Evolutionary conservation across 1,284 basidiomycete species (phyloP), one percentile per base, ranked within the genome.

Genomic region (Microbotryum saponariae): DNA sequence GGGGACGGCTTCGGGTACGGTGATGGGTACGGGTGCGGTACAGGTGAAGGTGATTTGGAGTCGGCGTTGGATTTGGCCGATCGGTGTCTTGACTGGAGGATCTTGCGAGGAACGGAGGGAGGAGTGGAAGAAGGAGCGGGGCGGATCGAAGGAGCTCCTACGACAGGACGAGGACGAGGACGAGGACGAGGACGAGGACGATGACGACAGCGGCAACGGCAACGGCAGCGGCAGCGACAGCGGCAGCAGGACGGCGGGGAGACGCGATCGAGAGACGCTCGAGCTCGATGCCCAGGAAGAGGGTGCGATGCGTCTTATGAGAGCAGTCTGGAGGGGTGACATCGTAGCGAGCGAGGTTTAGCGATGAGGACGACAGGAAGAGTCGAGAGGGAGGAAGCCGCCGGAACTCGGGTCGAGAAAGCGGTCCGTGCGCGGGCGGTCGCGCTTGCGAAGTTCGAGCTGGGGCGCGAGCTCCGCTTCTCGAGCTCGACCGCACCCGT

Each of bases 41-140:
- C 92, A 96, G 7, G 91, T 96, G 72, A 94, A 92, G 1, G 88
- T 90, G 54, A 72, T 70, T 37, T 61, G 61, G 16, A 73, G 58
- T 0, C 63, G 52, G 20, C 66, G 61, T 10, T 69, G 58, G 51
- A 71, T 60, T 25, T 61, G 59, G 4, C 69, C 71, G 55, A 71
- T 71, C 18, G 66, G 61, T 6, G 69, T 68, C 6, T 46, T 10
- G 5, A 54, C 58, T 20, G 54, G 65, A 44, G 58, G 52, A 2
- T 52, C 44, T 1, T 29, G 42, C 21, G 10, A 29, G 51, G 33
- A 60, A 31, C 18, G 49, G 23, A 37, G 48, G 42, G 50, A 42
- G 33, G 48, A 20, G 42, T 16, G 25, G 56, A 20, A 37, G 59
- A 37, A n/a, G 56, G 47, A 21, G 33, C 45, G 21, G 51, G 37